Conservation (phyloP, 2,329 filamentous ascomycete genomes). For the Arthrobotrys sinensis region DNA sequence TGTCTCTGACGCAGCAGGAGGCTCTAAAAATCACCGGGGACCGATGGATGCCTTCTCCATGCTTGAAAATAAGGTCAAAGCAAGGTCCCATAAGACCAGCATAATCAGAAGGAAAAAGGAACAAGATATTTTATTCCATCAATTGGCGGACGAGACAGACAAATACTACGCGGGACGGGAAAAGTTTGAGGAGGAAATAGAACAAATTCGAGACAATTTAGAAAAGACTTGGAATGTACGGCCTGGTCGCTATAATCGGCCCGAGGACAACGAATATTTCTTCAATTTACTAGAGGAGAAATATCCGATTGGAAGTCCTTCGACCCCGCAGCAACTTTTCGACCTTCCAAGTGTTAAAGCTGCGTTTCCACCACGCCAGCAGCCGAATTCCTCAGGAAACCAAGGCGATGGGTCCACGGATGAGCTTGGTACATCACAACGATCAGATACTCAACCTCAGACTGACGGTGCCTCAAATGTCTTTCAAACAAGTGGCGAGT, state of each 20-base stretch:
- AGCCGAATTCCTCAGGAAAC: background rate
- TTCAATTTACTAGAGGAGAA: conserved; percentile 29
- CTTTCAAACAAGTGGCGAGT: background rate
- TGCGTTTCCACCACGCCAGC: conserved; percentile 2
- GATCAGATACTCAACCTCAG: background rate
- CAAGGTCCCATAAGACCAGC: background rate
- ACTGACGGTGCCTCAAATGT: background rate
- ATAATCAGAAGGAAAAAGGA: conserved; percentile 10
- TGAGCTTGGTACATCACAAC: too few relatives aligned
- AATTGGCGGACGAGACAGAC: conserved; percentile 2
- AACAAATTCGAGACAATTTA: conserved; percentile 12
- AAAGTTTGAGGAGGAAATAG: conserved; percentile 13
- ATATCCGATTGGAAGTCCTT: conserved; percentile 10
- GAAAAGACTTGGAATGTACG: conserved; percentile 10
- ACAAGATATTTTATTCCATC: background rate
- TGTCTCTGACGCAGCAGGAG: background rate
- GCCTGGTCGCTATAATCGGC: conserved; percentile 8
- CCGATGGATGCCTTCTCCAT: conserved; percentile 13
- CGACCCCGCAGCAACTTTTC: conserved; percentile 8
- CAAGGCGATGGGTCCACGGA: background rate
- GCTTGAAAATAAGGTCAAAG: conserved; percentile 26
- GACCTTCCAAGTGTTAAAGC: conserved; percentile 18
- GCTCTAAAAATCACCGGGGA: background rate
- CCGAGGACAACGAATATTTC: conserved; percentile 29
- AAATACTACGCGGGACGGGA: background rate